Evolutionary conservation across 805 yeast species (phyloP), one percentile per base, ranked within the genome.

Genomic region (Ogataea paraovalis): DNA sequence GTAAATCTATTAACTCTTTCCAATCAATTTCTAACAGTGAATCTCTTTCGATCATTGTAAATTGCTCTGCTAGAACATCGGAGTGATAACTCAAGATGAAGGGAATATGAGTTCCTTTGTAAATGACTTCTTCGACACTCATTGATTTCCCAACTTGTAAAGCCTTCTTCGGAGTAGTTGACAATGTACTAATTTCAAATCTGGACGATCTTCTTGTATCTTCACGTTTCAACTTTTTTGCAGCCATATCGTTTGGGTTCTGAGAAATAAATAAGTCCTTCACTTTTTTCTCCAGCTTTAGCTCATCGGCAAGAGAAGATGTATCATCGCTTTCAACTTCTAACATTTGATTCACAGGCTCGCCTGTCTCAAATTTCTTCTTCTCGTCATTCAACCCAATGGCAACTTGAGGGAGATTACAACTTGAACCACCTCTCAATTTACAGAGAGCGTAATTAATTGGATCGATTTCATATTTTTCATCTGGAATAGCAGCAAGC

Each of bases 11-110:
- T 39, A 92, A 73, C 55, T 89, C 96, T 57, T 82, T 83, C 97
- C 98, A 92, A 64, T 92, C 97, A 36, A 94, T 76, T 58, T 89
- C 96, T 44, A 80, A 75, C 20, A 91, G 66, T 39, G 90, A 78
- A 64, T 94, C 98, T 45, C 82, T 74, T 64, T 94, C 99, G 53
- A 92, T 85, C 42, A 87, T 63, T 0, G 98, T 92, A 66, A 92
- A 74, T 53, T 92, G 97, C 53, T 82, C 78, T 5, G 95, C 90
- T 27, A 94, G 67, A 0, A 77, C 69, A 46, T 71, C 67, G 1
- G 96, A 82, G 47, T 76, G 81, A 62, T 80, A 84, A 64, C 85
- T 80, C 57, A 94, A 72, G 30, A 91, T 75, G 61, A 94, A 92
- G 2, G 97, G 90, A 8, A 86, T 77, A 63, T 94, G 99, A 22